Evolutionary conservation across 202 grass and related monocot species (phyloP), one percentile per base, ranked within the genome.

Genomic region (Carex arenaria): DNA sequence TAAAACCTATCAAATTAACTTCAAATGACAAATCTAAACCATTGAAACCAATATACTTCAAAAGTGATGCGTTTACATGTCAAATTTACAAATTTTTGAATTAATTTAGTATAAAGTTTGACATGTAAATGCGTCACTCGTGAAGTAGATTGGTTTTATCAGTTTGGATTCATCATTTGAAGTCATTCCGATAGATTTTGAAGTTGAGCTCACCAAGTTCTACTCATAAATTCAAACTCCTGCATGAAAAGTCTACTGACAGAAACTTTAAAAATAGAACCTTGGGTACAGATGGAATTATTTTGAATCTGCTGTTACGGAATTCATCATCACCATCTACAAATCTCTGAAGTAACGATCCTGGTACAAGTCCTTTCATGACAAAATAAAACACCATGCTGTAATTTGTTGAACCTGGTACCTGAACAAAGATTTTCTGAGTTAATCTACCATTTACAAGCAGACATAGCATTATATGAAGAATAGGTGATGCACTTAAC

Each of bases 361-460:
- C 89, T 2, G 90, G 87, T 81, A 87, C 70, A 79, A 94, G 80
- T 87, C 90, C 84, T 90, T 94, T 95, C 11, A 61, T 59, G 73
- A 95, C 89, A 87, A 98, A 95, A 85, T 98, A 98, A 82, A 95
- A 98, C 72, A 98, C 90, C 95, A 98, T 98, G 85, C 95, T 98
- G 40, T 98, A 98, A 80, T 98, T 91, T 31, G 89, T 95, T 75
- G 95, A 91, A 80, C 92, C 92, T 81, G 95, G 95, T 83, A 98
- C 95, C 95, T 98, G 87, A 59, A 90, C 86, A 47, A 69, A 87
- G 64, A 87, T 15, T 78, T 79, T 80, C 20, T 89, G 22, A 40
- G 77, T 86, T 45, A 86, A 80, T 45, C 66, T 74, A 34, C 49
- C 74, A 36, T 23, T 15, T 82, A 67, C 55, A 64, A 64, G 14